phyloP scores from a whole-genome alignment of 495 filamentous ascomycete species.

The Neurospora sp. region DNA sequence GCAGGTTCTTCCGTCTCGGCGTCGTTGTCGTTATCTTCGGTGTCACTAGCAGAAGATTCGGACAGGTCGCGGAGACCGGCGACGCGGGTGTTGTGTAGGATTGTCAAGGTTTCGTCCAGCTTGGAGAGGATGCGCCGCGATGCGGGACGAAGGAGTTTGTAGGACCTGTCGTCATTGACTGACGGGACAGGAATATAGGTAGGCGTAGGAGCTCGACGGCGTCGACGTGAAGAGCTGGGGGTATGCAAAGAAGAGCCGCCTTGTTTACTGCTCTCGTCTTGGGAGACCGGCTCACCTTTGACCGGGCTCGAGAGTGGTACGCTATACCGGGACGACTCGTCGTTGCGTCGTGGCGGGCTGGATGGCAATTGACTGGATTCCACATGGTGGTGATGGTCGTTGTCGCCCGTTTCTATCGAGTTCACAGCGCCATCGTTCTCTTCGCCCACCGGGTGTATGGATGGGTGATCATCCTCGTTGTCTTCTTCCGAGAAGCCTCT shows the following conservation, averaged over 20 bases:
- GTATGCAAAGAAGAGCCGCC: not conserved
- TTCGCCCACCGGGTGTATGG: not conserved
- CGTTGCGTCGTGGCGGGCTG: not conserved
- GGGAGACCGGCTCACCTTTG: not conserved
- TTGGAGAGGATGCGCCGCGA: slow-evolving; percentile 53
- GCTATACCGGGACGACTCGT: not conserved
- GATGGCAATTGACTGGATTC: not conserved
- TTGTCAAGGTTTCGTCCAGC: slow-evolving; percentile 55
- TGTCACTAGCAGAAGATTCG: slow-evolving; percentile 24
- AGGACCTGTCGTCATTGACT: slow-evolving; percentile 49
- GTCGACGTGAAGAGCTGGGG: not conserved
- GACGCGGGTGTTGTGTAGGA: slow-evolving; percentile 54
- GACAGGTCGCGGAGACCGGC: slow-evolving; percentile 27
- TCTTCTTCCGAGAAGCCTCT: slow-evolving; percentile 2
- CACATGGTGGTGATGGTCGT: not conserved
- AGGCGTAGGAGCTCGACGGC: not conserved
- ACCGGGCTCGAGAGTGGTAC: not conserved
- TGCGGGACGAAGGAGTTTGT: slow-evolving; percentile 50
- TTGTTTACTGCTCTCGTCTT: not conserved
- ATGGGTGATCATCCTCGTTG: not conserved
- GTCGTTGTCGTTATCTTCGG: slow-evolving; percentile 22
- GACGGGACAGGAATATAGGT: slow-evolving; percentile 19
- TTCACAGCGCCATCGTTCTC: not conserved
- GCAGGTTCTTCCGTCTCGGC: not conserved
- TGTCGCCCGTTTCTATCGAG: slow-evolving; percentile 6